These are phyloP conservation scores for Neofusicoccum ribis DNA, from an alignment of 2,329 filamentous ascomycete genomes.

Conservation along the genomic window DNA sequence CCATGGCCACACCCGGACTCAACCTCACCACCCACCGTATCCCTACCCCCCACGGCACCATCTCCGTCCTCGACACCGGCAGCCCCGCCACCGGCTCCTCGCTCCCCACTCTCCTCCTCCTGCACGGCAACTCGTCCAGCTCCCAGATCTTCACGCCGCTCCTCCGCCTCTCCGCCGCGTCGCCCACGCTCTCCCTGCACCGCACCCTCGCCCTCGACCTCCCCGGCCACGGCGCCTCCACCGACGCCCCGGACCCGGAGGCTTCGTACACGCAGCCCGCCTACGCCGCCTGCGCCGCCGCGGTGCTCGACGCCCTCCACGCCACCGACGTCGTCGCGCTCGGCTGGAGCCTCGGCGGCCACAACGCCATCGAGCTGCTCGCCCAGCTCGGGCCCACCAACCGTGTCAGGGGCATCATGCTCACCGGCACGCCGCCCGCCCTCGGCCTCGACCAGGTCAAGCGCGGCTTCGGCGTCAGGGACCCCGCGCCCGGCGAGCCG, in stretches of 20 bases:
- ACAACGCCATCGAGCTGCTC: constrained; percentile 35
- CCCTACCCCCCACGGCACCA: constrained; percentile 14
- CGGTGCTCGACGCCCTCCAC: constrained; percentile 29
- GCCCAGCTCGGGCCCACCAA: neutral
- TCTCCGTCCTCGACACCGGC: constrained; percentile 1
- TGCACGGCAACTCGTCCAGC: constrained; percentile 35
- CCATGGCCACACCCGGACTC: neutral
- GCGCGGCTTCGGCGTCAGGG: constrained; percentile 22
- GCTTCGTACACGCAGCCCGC: constrained; percentile 31
- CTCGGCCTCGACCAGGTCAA: constrained; percentile 25
- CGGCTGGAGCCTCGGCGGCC: constrained; percentile 37
- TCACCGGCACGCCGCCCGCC: constrained; percentile 31
- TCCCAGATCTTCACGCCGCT: constrained; percentile 32
- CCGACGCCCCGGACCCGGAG: constrained; percentile 29
- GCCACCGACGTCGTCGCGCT: constrained; percentile 22
- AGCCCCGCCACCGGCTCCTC: neutral
- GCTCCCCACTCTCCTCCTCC: constrained; percentile 30
- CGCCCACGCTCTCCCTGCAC: constrained; percentile 12
- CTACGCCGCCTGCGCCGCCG: constrained; percentile 33
- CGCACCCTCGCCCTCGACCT: constrained; percentile 35
- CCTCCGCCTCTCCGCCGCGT: constrained; percentile 25
- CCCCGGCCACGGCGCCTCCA: constrained; percentile 35
- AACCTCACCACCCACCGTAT: neutral
- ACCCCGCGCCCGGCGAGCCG: constrained; percentile 23
- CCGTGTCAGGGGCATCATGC: constrained; percentile 29